Evolutionary conservation across 331 rosid genomes (phyloP).

Genomic region (Stylosanthes scabra): DNA sequence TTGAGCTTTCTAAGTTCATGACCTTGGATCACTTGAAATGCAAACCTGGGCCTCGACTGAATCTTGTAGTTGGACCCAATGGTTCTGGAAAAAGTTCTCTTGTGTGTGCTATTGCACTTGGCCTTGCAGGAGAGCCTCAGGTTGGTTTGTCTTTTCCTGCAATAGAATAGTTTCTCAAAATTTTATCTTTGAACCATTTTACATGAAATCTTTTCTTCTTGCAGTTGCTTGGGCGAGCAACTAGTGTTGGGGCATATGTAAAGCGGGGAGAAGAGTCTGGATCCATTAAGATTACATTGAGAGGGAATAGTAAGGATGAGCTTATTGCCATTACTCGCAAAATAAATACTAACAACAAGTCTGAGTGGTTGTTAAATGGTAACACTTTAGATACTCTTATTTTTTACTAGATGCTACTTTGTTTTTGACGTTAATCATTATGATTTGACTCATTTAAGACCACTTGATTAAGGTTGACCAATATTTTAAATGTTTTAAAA

Average conservation of each 20-base stretch:
- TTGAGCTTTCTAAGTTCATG: conserved; percentile 90
- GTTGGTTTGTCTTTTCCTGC: conserved; percentile 52
- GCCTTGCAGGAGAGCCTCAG: conserved; percentile 99
- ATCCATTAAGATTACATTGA: conserved; percentile 67
- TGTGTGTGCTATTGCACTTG: conserved; percentile 97
- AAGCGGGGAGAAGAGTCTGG: conserved; percentile 93
- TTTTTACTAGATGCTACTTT: conserved; percentile 19
- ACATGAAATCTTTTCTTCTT: conserved; percentile 33
- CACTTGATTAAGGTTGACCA: conserved; percentile 27
- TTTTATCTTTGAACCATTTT: conserved; percentile 28
- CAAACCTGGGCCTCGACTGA: conserved; percentile 89
- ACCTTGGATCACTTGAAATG: conserved; percentile 82
- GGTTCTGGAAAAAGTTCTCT: conserved; percentile 98
- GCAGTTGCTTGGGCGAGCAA: conserved; percentile 92
- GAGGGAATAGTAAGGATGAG: conserved; percentile 70
- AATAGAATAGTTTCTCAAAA: background rate
- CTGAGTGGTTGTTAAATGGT: conserved; percentile 93
- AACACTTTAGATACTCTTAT: background rate
- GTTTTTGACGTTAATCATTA: background rate
- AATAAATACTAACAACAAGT: conserved; percentile 76
- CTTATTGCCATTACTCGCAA: conserved; percentile 61
- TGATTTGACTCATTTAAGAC: background rate
- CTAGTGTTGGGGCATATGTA: conserved; percentile 80
- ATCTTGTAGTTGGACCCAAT: conserved; percentile 97
- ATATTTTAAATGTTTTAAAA: conserved; percentile 13